These are phyloP conservation scores for Linderina pennispora DNA, from an alignment of 192 early-diverging fungal species.

Conservation along the genomic window DNA sequence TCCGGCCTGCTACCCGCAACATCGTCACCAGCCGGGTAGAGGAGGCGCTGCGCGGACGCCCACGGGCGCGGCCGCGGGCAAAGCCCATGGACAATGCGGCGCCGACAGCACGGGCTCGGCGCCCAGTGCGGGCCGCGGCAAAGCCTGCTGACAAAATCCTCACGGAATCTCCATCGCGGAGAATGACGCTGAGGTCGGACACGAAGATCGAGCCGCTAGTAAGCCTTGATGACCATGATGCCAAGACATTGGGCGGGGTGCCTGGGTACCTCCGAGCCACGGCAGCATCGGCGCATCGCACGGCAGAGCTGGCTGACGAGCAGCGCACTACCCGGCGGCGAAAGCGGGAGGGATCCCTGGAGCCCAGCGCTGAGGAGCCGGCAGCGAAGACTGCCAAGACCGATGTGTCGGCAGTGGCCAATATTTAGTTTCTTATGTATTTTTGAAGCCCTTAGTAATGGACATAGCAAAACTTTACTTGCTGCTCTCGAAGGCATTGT, in stretches of 20 bases:
- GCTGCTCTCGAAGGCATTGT: conserved; percentile 20
- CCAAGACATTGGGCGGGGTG: not conserved
- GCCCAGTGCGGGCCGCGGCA: no score
- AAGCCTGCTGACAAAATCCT: not conserved
- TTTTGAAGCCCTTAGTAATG: no score
- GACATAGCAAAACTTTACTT: no score
- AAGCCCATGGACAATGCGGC: not conserved
- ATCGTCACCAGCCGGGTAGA: conserved; percentile 34
- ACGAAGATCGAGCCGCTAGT: no score
- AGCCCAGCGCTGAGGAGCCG: conserved; percentile 3
- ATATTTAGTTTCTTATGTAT: not conserved
- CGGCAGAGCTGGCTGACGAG: conserved; percentile 11
- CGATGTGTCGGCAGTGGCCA: conserved; percentile 4
- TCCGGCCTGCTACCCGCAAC: conserved; percentile 24
- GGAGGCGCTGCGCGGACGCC: conserved; percentile 28
- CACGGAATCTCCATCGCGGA: conserved; percentile 1
- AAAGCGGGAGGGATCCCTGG: conserved; percentile 7
- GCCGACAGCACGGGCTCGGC: conserved; percentile 6
- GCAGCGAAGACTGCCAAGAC: conserved; percentile 15
- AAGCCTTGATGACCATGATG: no score
- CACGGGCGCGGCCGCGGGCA: not conserved
- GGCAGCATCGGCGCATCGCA: conserved; percentile 32
- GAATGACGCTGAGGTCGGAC: conserved; percentile 39
- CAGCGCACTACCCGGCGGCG: conserved; percentile 31
- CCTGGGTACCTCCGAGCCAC: conserved; percentile 42